Evolutionary conservation across 352 stramenopile species (phyloP).

Genomic region (Ophiocytium majus): DNA sequence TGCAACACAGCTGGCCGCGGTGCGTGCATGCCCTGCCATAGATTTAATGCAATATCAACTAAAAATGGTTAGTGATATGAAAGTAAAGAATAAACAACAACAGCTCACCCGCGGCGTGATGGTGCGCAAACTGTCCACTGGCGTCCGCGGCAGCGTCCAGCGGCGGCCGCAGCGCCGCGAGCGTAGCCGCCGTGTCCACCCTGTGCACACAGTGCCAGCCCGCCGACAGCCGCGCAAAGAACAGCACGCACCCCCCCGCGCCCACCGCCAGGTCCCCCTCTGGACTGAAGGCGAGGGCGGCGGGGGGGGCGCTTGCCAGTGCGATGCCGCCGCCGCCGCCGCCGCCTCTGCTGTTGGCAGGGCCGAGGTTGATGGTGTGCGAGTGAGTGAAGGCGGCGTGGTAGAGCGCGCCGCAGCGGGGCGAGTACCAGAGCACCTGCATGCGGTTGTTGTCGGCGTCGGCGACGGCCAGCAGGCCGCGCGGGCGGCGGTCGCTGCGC

Average conservation of each 20-base stretch:
- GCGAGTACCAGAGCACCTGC: neutral
- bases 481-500: neutral
- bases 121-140: neutral
- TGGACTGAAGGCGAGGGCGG: neutral
- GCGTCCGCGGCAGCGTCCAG: too few relatives aligned
- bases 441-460: neutral
- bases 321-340: too few relatives aligned
- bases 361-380: neutral
- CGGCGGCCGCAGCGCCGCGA: neutral
- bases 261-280: neutral
- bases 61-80: too few relatives aligned
- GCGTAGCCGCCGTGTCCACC: neutral
- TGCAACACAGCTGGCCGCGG: neutral
- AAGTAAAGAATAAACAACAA: neutral
- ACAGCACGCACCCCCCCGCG: neutral
- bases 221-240: neutral
- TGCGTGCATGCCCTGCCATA: neutral
- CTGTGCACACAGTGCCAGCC: neutral
- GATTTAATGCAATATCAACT: neutral
- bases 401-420: neutral
- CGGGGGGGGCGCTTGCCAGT: too few relatives aligned
- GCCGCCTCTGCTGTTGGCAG: too few relatives aligned
- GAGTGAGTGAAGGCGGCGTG: neutral
- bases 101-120: neutral
- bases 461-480: neutral